A percentile compares a stretch with the other conserved stretches of the same genome.
These are phyloP conservation scores for Russula abietina DNA, from an alignment of 768 basidiomycete species.

Conservation along the genomic window DNA sequence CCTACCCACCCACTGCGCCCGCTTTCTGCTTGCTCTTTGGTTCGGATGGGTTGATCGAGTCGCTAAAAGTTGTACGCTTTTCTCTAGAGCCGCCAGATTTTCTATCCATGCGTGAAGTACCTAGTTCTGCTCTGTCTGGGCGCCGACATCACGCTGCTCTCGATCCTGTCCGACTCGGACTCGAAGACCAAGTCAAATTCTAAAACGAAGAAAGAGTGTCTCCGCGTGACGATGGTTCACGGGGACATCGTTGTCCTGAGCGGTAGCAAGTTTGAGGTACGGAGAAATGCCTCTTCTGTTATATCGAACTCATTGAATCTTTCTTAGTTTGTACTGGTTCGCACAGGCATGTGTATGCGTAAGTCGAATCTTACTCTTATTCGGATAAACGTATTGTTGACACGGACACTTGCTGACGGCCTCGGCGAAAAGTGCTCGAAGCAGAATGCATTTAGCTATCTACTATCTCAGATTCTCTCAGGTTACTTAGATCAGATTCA, in stretches of 20 bases:
- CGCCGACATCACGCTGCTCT: slow-evolving; percentile 17
- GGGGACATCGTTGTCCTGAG: slow-evolving; percentile 20
- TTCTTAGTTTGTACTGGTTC: slow-evolving; percentile 11
- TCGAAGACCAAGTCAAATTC: background rate
- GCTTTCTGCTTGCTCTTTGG: background rate
- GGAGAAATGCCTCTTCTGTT: background rate
- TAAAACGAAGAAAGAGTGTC: slow-evolving; percentile 12
- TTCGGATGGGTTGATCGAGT: background rate
- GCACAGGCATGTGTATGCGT: slow-evolving; percentile 22
- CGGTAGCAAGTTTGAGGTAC: slow-evolving; percentile 13
- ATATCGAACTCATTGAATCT: background rate
- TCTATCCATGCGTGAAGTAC: slow-evolving; percentile 2
- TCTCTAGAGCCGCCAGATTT: slow-evolving; percentile 13
- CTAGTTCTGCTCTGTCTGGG: slow-evolving; percentile 20
- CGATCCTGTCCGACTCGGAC: background rate
- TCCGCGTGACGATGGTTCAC: slow-evolving; percentile 24
- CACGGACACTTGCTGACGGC: slow-evolving; percentile 2
- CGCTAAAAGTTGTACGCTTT: background rate
- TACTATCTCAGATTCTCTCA: too few species aligned
- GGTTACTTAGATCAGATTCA: background rate
- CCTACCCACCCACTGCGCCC: background rate
- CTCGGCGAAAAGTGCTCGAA: slow-evolving; percentile 15
- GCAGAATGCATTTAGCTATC: slow-evolving; percentile 11
- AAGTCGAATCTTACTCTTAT: slow-evolving; percentile 2
- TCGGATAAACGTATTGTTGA: too few species aligned